Evolutionary conservation across 805 yeast genomes (phyloP).

Genomic region (Yarrowia sp.): DNA sequence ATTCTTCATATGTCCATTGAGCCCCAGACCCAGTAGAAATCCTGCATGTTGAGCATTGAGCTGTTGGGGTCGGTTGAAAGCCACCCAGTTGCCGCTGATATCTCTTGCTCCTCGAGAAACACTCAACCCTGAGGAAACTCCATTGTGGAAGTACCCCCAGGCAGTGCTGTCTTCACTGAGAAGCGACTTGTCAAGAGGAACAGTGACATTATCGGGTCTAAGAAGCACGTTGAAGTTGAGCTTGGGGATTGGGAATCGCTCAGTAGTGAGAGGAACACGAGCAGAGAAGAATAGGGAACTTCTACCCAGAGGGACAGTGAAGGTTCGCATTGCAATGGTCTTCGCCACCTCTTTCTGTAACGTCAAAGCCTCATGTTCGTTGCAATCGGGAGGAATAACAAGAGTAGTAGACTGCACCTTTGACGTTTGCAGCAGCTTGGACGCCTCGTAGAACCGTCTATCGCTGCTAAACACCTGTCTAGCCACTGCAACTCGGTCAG

Average conservation of each 20-base stretch:
- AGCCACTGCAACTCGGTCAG: constrained; percentile 71
- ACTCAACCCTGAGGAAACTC: constrained; percentile 84
- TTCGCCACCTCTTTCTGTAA: constrained; percentile 65
- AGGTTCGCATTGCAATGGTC: constrained; percentile 70
- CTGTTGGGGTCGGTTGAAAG: constrained; percentile 78
- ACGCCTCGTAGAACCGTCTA: constrained; percentile 77
- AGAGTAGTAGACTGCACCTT: constrained; percentile 60
- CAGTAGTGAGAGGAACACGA: constrained; percentile 80
- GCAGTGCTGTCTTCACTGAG: constrained; percentile 51
- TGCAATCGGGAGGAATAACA: constrained; percentile 51
- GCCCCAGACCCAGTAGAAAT: constrained; percentile 86
- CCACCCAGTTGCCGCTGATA: constrained; percentile 89
- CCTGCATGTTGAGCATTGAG: constrained; percentile 91
- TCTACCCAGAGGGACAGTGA: constrained; percentile 78
- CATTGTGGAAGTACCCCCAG: constrained; percentile 94
- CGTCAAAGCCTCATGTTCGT: constrained; percentile 64
- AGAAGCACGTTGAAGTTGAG: constrained; percentile 72
- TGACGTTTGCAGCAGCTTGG: constrained; percentile 73
- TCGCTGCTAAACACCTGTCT: constrained; percentile 77
- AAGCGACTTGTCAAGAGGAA: constrained; percentile 62
- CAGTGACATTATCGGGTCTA: constrained; percentile 69
- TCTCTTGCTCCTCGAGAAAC: constrained; percentile 72
- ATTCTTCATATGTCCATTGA: constrained; percentile 82
- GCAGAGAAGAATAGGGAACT: constrained; percentile 75
- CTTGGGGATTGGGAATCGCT: constrained; percentile 78